phyloP scores from a whole-genome alignment of 1,139 yeast genomes.

The Yamadazyma membranifaciens region DNA sequence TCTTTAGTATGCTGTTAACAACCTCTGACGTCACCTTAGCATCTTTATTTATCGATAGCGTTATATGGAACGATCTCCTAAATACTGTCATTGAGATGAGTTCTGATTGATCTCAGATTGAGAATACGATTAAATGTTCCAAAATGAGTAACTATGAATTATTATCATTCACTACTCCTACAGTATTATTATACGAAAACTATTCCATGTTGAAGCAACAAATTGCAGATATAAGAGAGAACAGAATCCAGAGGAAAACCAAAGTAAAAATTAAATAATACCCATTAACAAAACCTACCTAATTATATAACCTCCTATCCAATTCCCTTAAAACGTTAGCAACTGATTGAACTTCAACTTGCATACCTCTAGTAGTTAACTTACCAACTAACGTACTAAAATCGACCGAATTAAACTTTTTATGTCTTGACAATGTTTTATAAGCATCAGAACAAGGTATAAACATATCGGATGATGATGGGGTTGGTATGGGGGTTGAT shows the following conservation, averaged over 20 bases:
- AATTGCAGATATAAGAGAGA: not conserved
- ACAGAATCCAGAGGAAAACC: too few species aligned
- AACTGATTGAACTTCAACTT: conserved; percentile 83
- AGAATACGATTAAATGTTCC: too few species aligned
- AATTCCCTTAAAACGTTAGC: conserved; percentile 79
- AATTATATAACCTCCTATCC: conserved; percentile 64
- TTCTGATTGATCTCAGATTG: not conserved
- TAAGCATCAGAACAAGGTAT: conserved; percentile 90
- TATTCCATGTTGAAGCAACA: not conserved
- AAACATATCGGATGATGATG: conserved; percentile 44
- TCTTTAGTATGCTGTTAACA: conserved; percentile 11
- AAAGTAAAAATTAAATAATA: too few species aligned
- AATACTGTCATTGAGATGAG: conserved; percentile 3
- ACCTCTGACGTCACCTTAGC: conserved; percentile 13
- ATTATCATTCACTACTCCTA: too few species aligned
- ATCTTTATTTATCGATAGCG: not conserved
- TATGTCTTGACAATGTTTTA: conserved; percentile 78
- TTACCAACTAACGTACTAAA: conserved; percentile 72
- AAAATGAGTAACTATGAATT: too few species aligned
- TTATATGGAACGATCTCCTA: conserved; percentile 2
- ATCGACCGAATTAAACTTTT: conserved; percentile 69
- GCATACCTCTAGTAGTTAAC: conserved; percentile 79
- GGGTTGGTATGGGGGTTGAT: conserved; percentile 7
- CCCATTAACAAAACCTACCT: conserved; percentile 1
- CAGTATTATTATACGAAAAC: not conserved